Base-by-base conservation (phyloP, 148 eudicot species). In the Polygonum aviculare region DNA sequence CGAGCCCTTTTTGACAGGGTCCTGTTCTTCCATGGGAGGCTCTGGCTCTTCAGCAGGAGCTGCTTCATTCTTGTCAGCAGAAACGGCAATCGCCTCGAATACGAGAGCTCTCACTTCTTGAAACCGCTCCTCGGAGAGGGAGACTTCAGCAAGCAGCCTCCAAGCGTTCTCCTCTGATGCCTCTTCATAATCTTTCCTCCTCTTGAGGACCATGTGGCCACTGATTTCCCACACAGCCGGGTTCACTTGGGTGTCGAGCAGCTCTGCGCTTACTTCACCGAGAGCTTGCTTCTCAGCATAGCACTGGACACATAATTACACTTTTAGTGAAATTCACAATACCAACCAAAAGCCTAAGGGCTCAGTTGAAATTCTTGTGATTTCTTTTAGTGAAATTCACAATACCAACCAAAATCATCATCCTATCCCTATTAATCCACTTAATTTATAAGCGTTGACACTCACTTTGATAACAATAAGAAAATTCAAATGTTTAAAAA, bases 151-250 rank as follows among this genome's bases (percentile, higher is more conserved):
- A 19, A 95, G 90, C 48, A 95, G 98, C 82, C 84, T 86, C 98
- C 98, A 90, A 11, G 98, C 98, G 75, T 88, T 89, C 76, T 79
- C 88, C 80, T 92, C 98, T 12, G 98, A 90, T 14, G 98, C 98
- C 75, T 86, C 97, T 6, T 92, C 94, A 7, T 85, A 95, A 76
- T 95, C 98, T 80, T 90, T 78, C 81, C 81, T 90, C 82, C 96
- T 82, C 85, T 95, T 95, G 63, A 95, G 79, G 33, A 95, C 98
- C 84, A 94, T 95, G 76, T 95, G 98, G 44, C 98, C 98, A 44
- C 98, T 92, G 39, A 95, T 95, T 83, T 95, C 97, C 98, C 98
- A 95, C 57, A 90, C 98, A 19, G 98, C 98, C 12, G 98, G 98
- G 79, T 95, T 95, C 81, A 95, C 98, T 83, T 95, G 98, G 65